A percentile compares a stretch with the other conserved stretches of the same genome.
Evolutionary conservation across 192 early-diverging fungal genomes (phyloP).

Genomic region (Coemansia sp.): DNA sequence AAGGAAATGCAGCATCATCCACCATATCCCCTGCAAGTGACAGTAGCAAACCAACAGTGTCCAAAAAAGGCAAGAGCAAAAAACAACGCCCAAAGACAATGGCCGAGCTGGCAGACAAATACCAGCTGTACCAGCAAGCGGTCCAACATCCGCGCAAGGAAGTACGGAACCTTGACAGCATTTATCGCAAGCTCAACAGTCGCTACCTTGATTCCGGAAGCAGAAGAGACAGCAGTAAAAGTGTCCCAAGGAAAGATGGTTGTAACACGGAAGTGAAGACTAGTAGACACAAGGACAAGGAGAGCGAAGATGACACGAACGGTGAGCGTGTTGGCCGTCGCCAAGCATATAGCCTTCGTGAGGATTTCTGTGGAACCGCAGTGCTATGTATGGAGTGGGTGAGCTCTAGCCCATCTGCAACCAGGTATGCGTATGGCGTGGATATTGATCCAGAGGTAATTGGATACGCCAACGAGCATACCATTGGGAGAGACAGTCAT

Average conservation of each 20-base stretch:
- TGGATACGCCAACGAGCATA: slow-evolving; percentile 36
- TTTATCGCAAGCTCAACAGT: slow-evolving; percentile 19
- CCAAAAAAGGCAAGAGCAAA: slow-evolving; percentile 3
- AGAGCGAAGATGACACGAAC: neutral
- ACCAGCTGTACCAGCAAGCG: slow-evolving; percentile 44
- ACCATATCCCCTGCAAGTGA: neutral
- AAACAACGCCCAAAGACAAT: slow-evolving; percentile 23
- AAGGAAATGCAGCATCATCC: neutral
- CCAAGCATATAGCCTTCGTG: slow-evolving; percentile 35
- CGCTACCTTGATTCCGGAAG: slow-evolving; percentile 5
- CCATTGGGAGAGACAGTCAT: neutral
- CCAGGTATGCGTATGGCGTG: slow-evolving; percentile 40
- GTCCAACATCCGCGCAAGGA: slow-evolving; percentile 53
- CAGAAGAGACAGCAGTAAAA: neutral
- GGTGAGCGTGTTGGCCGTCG: slow-evolving; percentile 4
- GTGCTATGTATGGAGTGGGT: slow-evolving; percentile 54
- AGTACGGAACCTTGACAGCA: slow-evolving; percentile 36
- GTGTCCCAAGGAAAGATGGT: neutral
- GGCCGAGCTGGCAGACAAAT: slow-evolving; percentile 46
- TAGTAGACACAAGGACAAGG: neutral
- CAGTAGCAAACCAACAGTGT: neutral
- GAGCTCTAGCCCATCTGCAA: slow-evolving; percentile 5
- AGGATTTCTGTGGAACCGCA: slow-evolving; percentile 59
- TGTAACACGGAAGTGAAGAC: neutral
- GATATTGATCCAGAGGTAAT: slow-evolving; percentile 52